Evolutionary conservation across 2,329 filamentous ascomycete species (phyloP), one percentile per base, ranked within the genome.

Genomic region (Alternaria viburni): DNA sequence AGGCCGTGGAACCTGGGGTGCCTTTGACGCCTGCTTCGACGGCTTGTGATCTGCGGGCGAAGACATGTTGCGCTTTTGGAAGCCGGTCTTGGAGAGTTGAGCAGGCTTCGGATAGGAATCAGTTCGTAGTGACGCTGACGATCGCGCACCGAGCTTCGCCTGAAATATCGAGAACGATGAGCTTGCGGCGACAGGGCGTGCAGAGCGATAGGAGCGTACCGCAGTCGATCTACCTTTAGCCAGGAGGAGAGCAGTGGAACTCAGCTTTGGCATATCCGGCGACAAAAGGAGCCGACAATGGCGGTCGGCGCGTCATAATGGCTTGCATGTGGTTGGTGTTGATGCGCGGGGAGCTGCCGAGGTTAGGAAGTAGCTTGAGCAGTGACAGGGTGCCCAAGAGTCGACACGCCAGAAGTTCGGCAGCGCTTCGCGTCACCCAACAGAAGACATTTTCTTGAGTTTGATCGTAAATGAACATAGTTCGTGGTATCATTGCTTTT

Each of bases 1-100:
- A 3, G 91, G 90, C 55, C 87, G 83, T 3, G 90, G 87, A 19
- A 84, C 65, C 2, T 82, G 71, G 6, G 81, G 79, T 21, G 71
- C 67, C 64, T 83, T 83, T 51, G 69, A 60, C 10, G 71, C 63
- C 50, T 74, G 74, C 52, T 76, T 77, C 5, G 72, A 63, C 23
- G 73, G 74, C 54, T 67, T 64, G 36, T 78, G 76, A 30, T 78
- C 74, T 61, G 74, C 72, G 28, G 75, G 66, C 19, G 74, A 72
- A 46, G 76, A 77, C 76, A 80, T 80, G 10, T 52, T 72, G 61
- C 72, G 70, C 46, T 17, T 61, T 32, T 68, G 61, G 19, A 28
- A 36, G 17, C 15, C 9, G 17, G 6, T 25, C n/a, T 6, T 28
- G 19, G 28, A 15, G 17, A 19, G 49, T 25, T 10, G 4, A 1